Percentiles rank a stretch among this genome's conserved stretches.
phyloP scores from a whole-genome alignment of 768 basidiomycete species.

The Tylopilus subfusipes region DNA sequence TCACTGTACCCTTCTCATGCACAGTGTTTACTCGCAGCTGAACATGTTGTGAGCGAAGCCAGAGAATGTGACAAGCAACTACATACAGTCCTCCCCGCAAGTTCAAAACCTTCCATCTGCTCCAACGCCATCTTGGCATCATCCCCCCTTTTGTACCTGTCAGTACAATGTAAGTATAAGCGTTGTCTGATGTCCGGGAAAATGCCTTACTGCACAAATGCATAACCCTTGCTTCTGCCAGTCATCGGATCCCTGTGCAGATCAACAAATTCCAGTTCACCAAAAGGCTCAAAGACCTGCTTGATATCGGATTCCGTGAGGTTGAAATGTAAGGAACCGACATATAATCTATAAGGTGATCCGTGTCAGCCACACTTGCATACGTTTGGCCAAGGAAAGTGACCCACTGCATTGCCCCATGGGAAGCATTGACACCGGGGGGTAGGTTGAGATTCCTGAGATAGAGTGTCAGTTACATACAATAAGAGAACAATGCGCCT shows the following conservation, averaged over 20 bases:
- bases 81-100: conserved; percentile 87
- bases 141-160: conserved; percentile 83
- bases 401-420: conserved; percentile 80
- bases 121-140: conserved; percentile 96
- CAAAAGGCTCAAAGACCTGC: conserved; percentile 99
- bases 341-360: conserved; percentile 68
- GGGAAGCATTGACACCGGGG: conserved; percentile 78
- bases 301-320: conserved; percentile 96
- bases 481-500: conserved; percentile 25
- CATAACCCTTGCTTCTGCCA: conserved; percentile 95
- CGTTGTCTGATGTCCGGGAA: neutral
- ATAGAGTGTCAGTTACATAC: conserved; percentile 7
- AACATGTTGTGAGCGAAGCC: conserved; percentile 13
- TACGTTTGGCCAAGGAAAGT: conserved; percentile 19
- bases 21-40: conserved; percentile 89
- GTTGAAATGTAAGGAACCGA: conserved; percentile 95
- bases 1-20: conserved; percentile 81
- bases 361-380: conserved; percentile 12
- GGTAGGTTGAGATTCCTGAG: conserved; percentile 74
- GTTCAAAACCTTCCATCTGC: conserved; percentile 98
- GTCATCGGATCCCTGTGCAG: conserved; percentile 93
- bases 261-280: conserved; percentile 97
- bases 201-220: conserved; percentile 84
- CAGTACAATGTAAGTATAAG: conserved; percentile 1
- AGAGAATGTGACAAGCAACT: conserved; percentile 4